Base-by-base conservation (phyloP, 176 grass and related monocot genomes). In the Carex kokanica region DNA sequence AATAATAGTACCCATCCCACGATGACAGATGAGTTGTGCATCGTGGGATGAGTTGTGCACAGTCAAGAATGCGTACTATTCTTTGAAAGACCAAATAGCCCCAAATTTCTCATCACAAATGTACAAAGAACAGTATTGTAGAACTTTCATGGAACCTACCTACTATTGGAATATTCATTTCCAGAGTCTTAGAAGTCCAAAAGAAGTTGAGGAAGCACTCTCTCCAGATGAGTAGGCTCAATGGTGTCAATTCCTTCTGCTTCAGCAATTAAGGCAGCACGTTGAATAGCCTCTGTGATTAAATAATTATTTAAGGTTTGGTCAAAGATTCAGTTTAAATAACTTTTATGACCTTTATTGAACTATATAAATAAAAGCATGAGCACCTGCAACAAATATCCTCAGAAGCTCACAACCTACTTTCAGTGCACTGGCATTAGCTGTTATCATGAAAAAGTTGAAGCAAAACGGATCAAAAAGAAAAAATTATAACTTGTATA, bases 141-240 rank as follows among this genome's bases (percentile, higher is more conserved):
- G 7, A 80, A 80, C 29, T 80, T 59, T 16, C 52, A 38, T 16
- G 27, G 34, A 49, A 80, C 52, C 53, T 80, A 60, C 27, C 52
- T 60, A 60, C 24, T 60, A 20, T 61, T 57, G 15, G 9, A 61
- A 61, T 23, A 62, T 66, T 25, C 43, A 57, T 52, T 8, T 21
- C 66, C 23, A 36, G 16, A 27, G 75, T 81, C 83, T 90, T n/a
- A n/a, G 29, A 98, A 94, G 72, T 98, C 95, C 87, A 98, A 78
- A 40, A 98, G 95, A 38, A 98, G 87, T 24, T 98, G 95, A 2
- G 92, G 95, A 83, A 98, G 78, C 11, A 94, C 86, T 45, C 95
- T 87, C 81, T 98, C 92, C 5, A 98, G 84, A 84, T 94, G 92
- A 59, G 90, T 94, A 68, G 95, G 87, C 61, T 91, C 95, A 27